Evolutionary conservation across 495 filamentous ascomycete genomes (phyloP).

Genomic region (Thozetella sp.): DNA sequence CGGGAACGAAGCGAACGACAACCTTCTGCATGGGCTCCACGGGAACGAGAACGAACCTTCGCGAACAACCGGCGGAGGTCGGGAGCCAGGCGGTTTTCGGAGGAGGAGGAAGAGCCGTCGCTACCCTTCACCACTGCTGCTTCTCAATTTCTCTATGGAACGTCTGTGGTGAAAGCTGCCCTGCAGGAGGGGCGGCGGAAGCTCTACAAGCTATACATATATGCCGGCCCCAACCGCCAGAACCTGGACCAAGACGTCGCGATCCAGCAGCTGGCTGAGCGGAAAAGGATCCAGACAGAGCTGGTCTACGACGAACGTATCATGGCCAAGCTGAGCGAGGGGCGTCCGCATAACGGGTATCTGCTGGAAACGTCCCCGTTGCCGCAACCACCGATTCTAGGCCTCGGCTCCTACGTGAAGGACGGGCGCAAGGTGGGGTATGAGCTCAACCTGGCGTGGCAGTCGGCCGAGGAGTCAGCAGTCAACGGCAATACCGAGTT

Average conservation of each 20-base stretch:
- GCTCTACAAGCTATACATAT: constrained; percentile 84
- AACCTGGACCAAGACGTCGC: constrained; percentile 32
- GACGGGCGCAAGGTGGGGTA: constrained; percentile 45
- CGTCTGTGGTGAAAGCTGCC: constrained; percentile 79
- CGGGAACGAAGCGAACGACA: not conserved
- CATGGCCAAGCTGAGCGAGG: constrained; percentile 79
- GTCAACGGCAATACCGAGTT: constrained; percentile 65
- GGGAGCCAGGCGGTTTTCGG: not conserved
- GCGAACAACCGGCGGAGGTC: too few relatives aligned
- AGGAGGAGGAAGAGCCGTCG: constrained; percentile 42
- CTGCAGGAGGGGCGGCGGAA: constrained; percentile 67
- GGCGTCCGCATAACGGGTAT: constrained; percentile 90
- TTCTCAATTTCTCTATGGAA: constrained; percentile 90
- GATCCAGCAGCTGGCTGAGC: constrained; percentile 61
- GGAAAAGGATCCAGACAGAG: constrained; percentile 53
- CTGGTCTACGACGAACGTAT: constrained; percentile 54
- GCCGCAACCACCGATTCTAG: constrained; percentile 68
- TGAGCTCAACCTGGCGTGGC: constrained; percentile 60
- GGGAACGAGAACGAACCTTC: too few relatives aligned
- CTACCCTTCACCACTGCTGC: constrained; percentile 83
- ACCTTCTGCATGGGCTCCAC: too few relatives aligned
- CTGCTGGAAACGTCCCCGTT: constrained; percentile 86
- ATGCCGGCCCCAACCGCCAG: constrained; percentile 53
- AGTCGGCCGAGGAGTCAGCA: constrained; percentile 70
- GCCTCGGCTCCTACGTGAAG: constrained; percentile 50